A percentile compares a stretch with the other conserved stretches of the same genome.
phyloP scores from a whole-genome alignment of 2,329 filamentous ascomycete species.

The Colletotrichum graminicola region DNA sequence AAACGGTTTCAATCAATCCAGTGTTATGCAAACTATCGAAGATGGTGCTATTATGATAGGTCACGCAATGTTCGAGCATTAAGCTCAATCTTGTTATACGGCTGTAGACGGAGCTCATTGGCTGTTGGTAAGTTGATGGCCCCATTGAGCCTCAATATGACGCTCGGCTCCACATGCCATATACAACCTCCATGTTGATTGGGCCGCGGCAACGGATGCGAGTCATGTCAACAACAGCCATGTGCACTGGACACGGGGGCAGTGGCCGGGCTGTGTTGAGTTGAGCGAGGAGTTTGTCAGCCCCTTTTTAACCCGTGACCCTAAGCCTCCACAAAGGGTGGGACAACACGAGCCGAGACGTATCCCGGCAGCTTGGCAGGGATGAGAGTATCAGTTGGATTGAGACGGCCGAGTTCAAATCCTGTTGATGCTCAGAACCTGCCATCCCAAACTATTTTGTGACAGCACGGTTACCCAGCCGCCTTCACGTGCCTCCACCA shows the following conservation, averaged over 20 bases:
- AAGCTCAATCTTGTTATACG: constrained; percentile 1
- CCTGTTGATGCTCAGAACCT: not conserved
- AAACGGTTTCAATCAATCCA: not conserved
- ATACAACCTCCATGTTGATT: constrained; percentile 1
- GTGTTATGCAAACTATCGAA: not conserved
- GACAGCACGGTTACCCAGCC: not conserved
- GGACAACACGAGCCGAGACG: not conserved
- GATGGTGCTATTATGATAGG: not conserved
- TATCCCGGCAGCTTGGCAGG: not conserved
- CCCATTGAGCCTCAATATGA: not conserved
- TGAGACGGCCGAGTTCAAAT: not conserved
- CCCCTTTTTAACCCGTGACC: not conserved
- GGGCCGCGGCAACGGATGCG: not conserved
- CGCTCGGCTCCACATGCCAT: constrained; percentile 2
- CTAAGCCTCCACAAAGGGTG: not conserved
- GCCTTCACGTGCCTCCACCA: too few relatives aligned
- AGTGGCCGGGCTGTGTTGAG: not conserved
- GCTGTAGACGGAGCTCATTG: not conserved
- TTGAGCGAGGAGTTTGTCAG: not conserved
- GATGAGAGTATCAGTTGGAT: not conserved
- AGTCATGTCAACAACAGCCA: constrained; percentile 19
- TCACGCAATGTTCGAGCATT: constrained; percentile 13
- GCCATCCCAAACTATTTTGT: not conserved
- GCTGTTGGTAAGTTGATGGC: not conserved
- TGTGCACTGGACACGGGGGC: too few relatives aligned